Conservation (phyloP, 768 basidiomycete species). For the Phaffia tasmanica region DNA sequence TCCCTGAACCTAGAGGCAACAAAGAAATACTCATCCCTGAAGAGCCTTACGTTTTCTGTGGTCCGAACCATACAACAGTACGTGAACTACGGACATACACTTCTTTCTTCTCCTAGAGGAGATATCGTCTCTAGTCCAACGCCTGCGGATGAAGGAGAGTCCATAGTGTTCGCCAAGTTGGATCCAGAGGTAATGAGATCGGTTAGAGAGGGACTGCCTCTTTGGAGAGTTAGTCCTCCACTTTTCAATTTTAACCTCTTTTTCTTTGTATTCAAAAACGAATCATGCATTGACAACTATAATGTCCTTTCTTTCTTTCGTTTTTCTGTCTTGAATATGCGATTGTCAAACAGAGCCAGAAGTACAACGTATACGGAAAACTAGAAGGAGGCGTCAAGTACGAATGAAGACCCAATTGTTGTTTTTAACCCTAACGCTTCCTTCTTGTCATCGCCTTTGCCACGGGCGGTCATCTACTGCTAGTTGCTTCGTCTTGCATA, state of each 20-base stretch:
- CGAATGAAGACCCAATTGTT: too few relatives aligned
- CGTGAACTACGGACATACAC: constrained; percentile 27
- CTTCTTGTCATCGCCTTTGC: too few relatives aligned
- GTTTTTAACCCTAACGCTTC: too few relatives aligned
- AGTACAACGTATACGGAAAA: background rate
- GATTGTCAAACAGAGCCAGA: background rate
- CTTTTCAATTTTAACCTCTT: background rate
- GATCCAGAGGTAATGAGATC: constrained; percentile 11
- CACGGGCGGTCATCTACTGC: too few relatives aligned
- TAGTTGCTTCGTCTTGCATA: too few relatives aligned
- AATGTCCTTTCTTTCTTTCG: constrained; percentile 1
- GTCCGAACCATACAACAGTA: constrained; percentile 7
- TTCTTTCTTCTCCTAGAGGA: constrained; percentile 20
- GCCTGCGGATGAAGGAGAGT: constrained; percentile 22
- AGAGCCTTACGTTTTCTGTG: background rate
- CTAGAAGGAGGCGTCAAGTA: background rate
- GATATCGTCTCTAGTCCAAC: constrained; percentile 26
- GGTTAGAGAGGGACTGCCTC: constrained; percentile 6
- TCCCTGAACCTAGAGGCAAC: background rate
- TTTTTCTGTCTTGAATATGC: constrained; percentile 18
- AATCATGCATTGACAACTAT: background rate
- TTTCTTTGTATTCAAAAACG: background rate
- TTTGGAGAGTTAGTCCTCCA: constrained; percentile 3
- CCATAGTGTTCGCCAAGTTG: constrained; percentile 21
- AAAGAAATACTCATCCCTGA: background rate